Percentiles rank a stretch among this genome's conserved stretches.
These are phyloP conservation scores for Coprinopsis cinerea DNA, from an alignment of 768 basidiomycete species.

Conservation along the genomic window DNA sequence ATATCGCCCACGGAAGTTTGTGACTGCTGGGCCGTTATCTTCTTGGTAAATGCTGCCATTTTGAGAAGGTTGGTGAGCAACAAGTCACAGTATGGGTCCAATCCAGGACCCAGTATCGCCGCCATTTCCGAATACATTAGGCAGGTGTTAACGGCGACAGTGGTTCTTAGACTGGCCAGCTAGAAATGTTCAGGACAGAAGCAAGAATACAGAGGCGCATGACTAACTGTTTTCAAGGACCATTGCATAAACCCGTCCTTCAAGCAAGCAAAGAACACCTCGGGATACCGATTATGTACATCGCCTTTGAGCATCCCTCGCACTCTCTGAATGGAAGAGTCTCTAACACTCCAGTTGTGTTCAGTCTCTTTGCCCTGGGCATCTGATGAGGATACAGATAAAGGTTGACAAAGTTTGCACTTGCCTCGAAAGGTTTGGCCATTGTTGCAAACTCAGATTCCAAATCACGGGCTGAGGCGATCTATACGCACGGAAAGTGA, in stretches of 20 bases:
- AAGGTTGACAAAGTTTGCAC: slow-evolving; percentile 8
- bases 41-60: slow-evolving; percentile 91
- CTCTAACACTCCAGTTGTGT: slow-evolving; percentile 88
- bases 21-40: slow-evolving; percentile 81
- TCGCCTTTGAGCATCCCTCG: slow-evolving; percentile 90
- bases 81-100: slow-evolving; percentile 79
- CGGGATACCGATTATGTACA: slow-evolving; percentile 65
- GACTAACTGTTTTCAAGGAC: slow-evolving; percentile 76
- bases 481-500: slow-evolving; percentile 31
- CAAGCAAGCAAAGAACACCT: slow-evolving; percentile 67
- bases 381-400: slow-evolving; percentile 2
- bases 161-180: slow-evolving; percentile 88
- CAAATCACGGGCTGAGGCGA: slow-evolving; percentile 81
- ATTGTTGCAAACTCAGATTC: slow-evolving; percentile 81
- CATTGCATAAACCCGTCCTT: slow-evolving; percentile 77
- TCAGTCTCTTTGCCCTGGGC: slow-evolving; percentile 91
- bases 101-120: slow-evolving; percentile 49
- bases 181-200: slow-evolving; percentile 23
- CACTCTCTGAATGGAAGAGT: slow-evolving; percentile 69
- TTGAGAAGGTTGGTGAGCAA: slow-evolving; percentile 72
- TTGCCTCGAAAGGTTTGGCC: slow-evolving; percentile 74
- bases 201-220: neutral
- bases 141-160: slow-evolving; percentile 76
- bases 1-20: slow-evolving; percentile 67
- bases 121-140: slow-evolving; percentile 74